A percentile compares a stretch with the other conserved stretches of the same genome.
Evolutionary conservation across 495 filamentous ascomycete species (phyloP).

Genomic region (Chaetomidium leptoderma): DNA sequence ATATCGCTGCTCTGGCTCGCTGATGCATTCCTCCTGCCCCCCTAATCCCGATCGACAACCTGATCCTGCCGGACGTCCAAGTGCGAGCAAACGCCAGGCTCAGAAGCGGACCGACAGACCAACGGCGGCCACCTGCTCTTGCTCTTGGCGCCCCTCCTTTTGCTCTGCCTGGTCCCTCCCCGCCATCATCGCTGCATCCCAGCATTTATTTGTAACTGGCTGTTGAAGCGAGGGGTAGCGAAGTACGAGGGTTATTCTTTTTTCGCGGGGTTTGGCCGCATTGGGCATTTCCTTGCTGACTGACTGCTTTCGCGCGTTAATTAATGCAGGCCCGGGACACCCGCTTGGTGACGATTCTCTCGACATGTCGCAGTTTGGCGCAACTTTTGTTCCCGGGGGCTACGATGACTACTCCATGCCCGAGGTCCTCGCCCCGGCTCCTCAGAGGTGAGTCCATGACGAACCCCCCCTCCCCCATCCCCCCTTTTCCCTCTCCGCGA

Average conservation of each 20-base stretch:
- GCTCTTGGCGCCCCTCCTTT: slow-evolving; percentile 21
- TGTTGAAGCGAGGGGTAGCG: slow-evolving; percentile 5
- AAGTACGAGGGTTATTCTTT: not conserved
- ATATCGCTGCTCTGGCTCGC: not conserved
- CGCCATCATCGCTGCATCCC: slow-evolving; percentile 15
- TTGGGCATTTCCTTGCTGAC: slow-evolving; percentile 18
- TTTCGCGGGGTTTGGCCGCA: slow-evolving; percentile 16
- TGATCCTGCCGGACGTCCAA: slow-evolving; percentile 3
- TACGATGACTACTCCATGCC: slow-evolving; percentile 84
- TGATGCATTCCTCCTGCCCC: not conserved
- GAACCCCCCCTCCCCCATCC: slow-evolving; percentile 11
- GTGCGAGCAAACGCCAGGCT: not conserved
- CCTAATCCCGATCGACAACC: slow-evolving; percentile 2
- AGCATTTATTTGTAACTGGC: slow-evolving; percentile 5
- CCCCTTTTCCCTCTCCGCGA: too few relatives aligned
- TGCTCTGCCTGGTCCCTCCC: slow-evolving; percentile 11
- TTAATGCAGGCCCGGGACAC: slow-evolving; percentile 42
- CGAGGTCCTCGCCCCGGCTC: slow-evolving; percentile 61
- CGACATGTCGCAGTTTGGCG: slow-evolving; percentile 57
- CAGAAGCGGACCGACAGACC: slow-evolving; percentile 2
- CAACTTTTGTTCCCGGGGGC: slow-evolving; percentile 87
- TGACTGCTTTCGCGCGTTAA: slow-evolving; percentile 21
- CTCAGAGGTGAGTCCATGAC: slow-evolving; percentile 69
- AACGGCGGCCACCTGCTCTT: not conserved
- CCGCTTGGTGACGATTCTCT: slow-evolving; percentile 39